Evolutionary conservation across 208 protist species (phyloP), one percentile per base, ranked within the genome.

Genomic region (Trypanosoma boissoni): DNA sequence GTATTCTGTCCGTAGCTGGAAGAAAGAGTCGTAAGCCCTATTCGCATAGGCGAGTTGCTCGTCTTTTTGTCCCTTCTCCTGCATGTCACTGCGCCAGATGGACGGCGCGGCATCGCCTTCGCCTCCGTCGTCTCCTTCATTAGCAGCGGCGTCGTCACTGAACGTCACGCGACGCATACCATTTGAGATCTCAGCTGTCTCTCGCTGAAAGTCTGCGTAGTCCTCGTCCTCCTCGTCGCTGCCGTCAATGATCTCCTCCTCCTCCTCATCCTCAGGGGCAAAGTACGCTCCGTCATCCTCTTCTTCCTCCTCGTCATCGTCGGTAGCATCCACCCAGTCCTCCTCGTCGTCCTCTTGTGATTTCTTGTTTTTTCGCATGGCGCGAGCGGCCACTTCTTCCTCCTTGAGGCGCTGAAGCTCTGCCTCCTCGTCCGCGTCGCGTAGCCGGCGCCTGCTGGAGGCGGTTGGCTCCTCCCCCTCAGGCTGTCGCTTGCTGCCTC

Each of bases 21-120:
- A 86, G 64, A 95, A 95, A 57, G 81, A 81, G 65, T 95, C 86
- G 76, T 95, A 95, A 32, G 88, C 88, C 56, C 81, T 86, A 78
- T 92, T 92, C 7, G 78, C 80, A 70, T 91, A 95, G 43, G 76
- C 83, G 14, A 95, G 74, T 66, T 72, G 63, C 10, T 12, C 34
- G 34, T 44, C 46, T 31, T 53, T 73, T 6, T 50, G 65, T 14
- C 26, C 66, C 12, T 72, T 50, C 3, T 12, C 28, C 37, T 71
- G 59, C n/a, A n/a, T n/a, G 46, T 83, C 76, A 18, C 64, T 72
- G 52, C 76, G 76, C 76, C 76, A 83, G 21, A 83, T 60, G 49
- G 54, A 72, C 23, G 55, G 46, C 18, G 32, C 66, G 2, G 29
- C 51, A 14, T 76, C 68, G 9, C 64, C 68, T 0, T 31, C 55